phyloP scores from a whole-genome alignment of 768 basidiomycete species.

The Phylloporus sp. region DNA sequence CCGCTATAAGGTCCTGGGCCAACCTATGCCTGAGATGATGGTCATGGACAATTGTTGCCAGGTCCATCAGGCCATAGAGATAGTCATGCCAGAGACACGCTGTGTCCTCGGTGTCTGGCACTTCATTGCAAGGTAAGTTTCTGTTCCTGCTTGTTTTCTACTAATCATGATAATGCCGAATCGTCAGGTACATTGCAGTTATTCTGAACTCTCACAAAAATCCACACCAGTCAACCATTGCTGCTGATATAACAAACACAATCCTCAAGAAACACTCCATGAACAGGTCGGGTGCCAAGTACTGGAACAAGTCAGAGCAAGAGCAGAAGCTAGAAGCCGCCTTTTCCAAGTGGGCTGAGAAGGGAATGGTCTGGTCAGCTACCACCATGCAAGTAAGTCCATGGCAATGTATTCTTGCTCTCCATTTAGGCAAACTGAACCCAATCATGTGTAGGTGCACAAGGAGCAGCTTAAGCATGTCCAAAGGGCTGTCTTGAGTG shows the following conservation, averaged over 20 bases:
- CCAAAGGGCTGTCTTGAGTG: conserved; percentile 25
- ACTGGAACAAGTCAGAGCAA: conserved; percentile 18
- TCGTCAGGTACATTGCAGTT: conserved; percentile 6
- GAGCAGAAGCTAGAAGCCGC: conserved; percentile 6
- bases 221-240: not conserved
- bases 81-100: not conserved
- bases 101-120: conserved; percentile 18
- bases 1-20: conserved; percentile 1
- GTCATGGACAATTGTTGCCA: conserved; percentile 23
- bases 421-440: not conserved
- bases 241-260: conserved; percentile 7
- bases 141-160: not conserved
- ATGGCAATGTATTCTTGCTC: not conserved
- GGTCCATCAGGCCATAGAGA: conserved; percentile 1
- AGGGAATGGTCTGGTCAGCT: conserved; percentile 14
- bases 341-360: not conserved
- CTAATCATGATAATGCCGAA: not conserved
- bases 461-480: conserved; percentile 27
- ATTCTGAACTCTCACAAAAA: conserved; percentile 12
- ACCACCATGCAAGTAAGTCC: conserved; percentile 1
- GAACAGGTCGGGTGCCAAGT: conserved; percentile 6
- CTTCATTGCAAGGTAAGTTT: conserved; percentile 13
- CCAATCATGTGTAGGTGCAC: conserved; percentile 17
- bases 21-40: conserved; percentile 9
- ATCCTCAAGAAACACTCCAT: conserved; percentile 9